Evolutionary conservation across 306 rosid genomes (phyloP).

Genomic region (Cicer pinnatifidum): DNA sequence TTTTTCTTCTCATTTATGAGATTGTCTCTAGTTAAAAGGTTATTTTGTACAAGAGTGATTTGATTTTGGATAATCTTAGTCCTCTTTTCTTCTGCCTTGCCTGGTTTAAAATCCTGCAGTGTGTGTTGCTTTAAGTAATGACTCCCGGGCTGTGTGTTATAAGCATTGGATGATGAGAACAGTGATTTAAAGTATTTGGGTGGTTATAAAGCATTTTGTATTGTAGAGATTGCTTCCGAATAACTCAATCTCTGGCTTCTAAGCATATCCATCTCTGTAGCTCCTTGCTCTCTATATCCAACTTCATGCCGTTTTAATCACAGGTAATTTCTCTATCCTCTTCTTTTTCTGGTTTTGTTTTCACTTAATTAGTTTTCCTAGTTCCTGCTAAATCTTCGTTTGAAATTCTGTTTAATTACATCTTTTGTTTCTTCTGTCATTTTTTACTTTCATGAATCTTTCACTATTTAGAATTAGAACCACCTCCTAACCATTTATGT

Average conservation of each 20-base stretch:
- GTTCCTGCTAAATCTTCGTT: neutral
- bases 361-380: neutral
- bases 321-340: neutral
- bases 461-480: neutral
- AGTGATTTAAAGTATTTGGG: neutral
- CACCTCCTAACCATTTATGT: neutral
- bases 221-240: neutral
- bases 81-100: neutral
- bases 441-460: no score
- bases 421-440: neutral
- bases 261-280: conserved; percentile 1
- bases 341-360: neutral
- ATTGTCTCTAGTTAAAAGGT: neutral
- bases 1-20: neutral
- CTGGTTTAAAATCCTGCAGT: conserved; percentile 2
- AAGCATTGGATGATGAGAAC: conserved; percentile 1
- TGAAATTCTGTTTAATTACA: neutral
- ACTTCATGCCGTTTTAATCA: neutral
- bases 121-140: neutral
- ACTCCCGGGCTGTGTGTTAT: neutral
- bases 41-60: neutral
- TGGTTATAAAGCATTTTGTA: neutral
- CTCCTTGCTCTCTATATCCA: conserved; percentile 5
- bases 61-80: neutral
- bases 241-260: neutral